Evolutionary conservation across 495 filamentous ascomycete genomes (phyloP).

Genomic region (Daldinia decipiens): DNA sequence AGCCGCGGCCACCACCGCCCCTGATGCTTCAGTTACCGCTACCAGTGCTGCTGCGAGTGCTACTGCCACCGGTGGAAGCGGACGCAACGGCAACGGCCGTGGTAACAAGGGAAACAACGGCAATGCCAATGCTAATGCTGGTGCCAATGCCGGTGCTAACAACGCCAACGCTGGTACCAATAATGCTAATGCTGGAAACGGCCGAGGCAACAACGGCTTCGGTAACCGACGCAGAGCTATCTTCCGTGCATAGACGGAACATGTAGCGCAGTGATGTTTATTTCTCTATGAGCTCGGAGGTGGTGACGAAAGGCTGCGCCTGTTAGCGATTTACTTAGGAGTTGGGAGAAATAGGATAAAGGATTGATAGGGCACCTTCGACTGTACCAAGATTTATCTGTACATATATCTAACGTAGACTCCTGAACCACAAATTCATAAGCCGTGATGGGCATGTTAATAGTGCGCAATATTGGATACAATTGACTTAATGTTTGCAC

Average conservation of each 20-base stretch:
- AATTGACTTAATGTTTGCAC: background rate
- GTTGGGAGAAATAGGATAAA: slow-evolving; percentile 36
- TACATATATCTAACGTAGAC: slow-evolving; percentile 40
- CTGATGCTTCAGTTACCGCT: slow-evolving; percentile 8
- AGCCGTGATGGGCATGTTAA: slow-evolving; percentile 2
- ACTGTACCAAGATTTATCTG: slow-evolving; percentile 33
- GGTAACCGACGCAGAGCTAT: slow-evolving; percentile 30
- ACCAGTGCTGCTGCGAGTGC: slow-evolving; percentile 20
- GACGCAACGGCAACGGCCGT: slow-evolving; percentile 12
- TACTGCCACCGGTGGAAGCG: slow-evolving; percentile 17
- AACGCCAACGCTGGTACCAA: background rate
- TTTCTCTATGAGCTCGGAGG: background rate
- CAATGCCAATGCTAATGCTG: background rate
- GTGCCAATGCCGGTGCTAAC: background rate
- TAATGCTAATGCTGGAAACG: background rate
- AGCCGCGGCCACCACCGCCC: background rate
- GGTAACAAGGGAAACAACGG: slow-evolving; percentile 32
- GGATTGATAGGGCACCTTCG: slow-evolving; percentile 32
- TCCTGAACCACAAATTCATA: slow-evolving; percentile 14
- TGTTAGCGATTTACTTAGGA: slow-evolving; percentile 25
- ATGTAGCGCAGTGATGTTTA: background rate
- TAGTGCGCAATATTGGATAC: background rate
- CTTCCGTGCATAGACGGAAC: slow-evolving; percentile 31
- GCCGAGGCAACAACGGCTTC: slow-evolving; percentile 3
- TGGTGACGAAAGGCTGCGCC: slow-evolving; percentile 27